A percentile compares a stretch with the other conserved stretches of the same genome.
Evolutionary conservation across 176 grass and related monocot species (phyloP).

Genomic region (Ananas comosus): DNA sequence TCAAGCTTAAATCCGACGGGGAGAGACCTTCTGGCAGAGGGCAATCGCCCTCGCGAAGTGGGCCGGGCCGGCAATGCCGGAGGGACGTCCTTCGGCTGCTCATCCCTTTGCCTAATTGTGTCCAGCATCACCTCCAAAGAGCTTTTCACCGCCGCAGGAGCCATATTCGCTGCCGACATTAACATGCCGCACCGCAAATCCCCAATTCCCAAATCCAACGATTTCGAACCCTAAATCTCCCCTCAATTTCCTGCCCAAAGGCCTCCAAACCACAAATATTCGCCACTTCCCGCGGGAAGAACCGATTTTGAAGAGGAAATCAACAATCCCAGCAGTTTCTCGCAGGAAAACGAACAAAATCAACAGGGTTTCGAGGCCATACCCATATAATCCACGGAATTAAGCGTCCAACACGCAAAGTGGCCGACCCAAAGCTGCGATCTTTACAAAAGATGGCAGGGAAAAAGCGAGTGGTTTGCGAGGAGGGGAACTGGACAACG

Average conservation of each 20-base stretch:
- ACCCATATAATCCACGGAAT: background rate
- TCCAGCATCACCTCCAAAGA: constrained; percentile 97
- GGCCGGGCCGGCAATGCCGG: constrained; percentile 85
- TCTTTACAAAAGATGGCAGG: constrained; percentile 38
- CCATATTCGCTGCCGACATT: constrained; percentile 34
- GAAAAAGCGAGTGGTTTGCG: background rate
- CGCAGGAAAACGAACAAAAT: background rate
- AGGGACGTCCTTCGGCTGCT: constrained; percentile 60
- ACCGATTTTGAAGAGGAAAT: background rate
- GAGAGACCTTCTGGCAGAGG: constrained; percentile 42
- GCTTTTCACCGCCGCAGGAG: constrained; percentile 33
- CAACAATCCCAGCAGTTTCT: background rate
- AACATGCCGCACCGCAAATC: constrained; percentile 24
- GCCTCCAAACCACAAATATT: background rate
- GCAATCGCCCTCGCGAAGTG: constrained; percentile 57
- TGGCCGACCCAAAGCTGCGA: constrained; percentile 46
- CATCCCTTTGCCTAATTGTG: constrained; percentile 60
- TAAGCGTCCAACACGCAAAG: constrained; percentile 31
- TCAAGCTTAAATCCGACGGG: constrained; percentile 50
- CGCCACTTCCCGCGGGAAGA: background rate
- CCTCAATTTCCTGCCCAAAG: background rate
- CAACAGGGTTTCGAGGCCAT: background rate
- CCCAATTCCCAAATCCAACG: background rate
- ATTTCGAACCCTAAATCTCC: background rate
- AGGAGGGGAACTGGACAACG: background rate